Evolutionary conservation across 257 asterid genomes (phyloP).

Genomic region (Nicotiana knightiana): DNA sequence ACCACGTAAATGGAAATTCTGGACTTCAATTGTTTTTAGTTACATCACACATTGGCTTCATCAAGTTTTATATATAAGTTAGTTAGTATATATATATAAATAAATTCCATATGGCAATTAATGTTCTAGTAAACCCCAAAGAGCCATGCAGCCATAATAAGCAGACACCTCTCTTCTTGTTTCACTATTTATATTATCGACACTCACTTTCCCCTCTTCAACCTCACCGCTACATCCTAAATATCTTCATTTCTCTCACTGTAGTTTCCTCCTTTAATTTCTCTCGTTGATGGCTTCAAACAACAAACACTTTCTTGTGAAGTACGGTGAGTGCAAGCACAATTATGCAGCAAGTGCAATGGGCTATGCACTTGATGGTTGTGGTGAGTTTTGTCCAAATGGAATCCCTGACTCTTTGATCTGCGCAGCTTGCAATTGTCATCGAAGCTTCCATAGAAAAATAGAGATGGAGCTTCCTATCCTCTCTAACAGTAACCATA

Average conservation of each 20-base stretch:
- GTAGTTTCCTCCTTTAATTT: not conserved
- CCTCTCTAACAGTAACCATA: no score
- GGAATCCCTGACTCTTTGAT: not conserved
- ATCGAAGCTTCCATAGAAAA: not conserved
- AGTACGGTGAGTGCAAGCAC: not conserved
- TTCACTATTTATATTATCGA: not conserved
- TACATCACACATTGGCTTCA: not conserved
- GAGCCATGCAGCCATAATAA: not conserved
- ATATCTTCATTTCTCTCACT: not conserved
- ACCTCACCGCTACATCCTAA: not conserved
- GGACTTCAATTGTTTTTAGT: not conserved
- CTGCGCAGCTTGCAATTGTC: slow-evolving; percentile 12
- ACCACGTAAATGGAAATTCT: not conserved
- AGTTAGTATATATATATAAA: not conserved
- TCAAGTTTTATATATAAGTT: not conserved
- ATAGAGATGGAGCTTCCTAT: not conserved
- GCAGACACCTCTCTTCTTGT: not conserved
- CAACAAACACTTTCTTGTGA: not conserved
- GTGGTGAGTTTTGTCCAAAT: not conserved
- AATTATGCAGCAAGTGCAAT: not conserved
- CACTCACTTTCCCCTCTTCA: not conserved
- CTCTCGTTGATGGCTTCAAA: not conserved
- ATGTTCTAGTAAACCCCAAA: not conserved
- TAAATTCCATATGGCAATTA: not conserved
- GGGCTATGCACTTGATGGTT: slow-evolving; percentile 5